phyloP scores from a whole-genome alignment of 169 alveolate genomes.

The Plasmodium vinckei region DNA sequence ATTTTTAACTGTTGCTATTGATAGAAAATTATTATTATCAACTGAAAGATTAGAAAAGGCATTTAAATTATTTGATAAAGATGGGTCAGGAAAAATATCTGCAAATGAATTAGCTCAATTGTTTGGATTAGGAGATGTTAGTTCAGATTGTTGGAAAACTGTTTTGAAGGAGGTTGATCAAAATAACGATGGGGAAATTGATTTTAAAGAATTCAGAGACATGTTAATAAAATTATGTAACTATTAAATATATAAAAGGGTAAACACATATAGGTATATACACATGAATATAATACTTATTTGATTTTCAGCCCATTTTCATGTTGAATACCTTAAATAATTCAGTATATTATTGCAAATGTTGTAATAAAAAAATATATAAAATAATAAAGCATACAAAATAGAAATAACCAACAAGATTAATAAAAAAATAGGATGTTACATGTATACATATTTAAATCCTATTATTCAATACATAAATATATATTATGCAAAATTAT shows the following conservation, averaged over 20 bases:
- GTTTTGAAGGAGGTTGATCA: conserved; percentile 91
- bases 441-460: too few relatives aligned
- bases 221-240: conserved; percentile 87
- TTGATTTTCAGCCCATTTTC: too few relatives aligned
- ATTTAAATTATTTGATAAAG: conserved; percentile 95
- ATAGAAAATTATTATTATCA: conserved; percentile 88
- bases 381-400: not conserved
- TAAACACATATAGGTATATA: too few relatives aligned
- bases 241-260: not conserved
- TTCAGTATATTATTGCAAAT: not conserved
- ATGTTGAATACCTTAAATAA: too few relatives aligned
- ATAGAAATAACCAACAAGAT: too few relatives aligned
- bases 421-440: too few relatives aligned
- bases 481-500: too few relatives aligned
- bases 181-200: conserved; percentile 94
- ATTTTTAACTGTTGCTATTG: conserved; percentile 95
- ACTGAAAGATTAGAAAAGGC: conserved; percentile 94
- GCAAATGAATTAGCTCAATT: conserved; percentile 92
- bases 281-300: too few relatives aligned
- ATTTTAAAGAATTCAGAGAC: conserved; percentile 93
- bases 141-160: conserved; percentile 86
- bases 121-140: conserved; percentile 85
- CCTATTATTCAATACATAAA: too few relatives aligned
- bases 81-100: conserved; percentile 95
- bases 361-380: not conserved